A percentile compares a stretch with the other conserved stretches of the same genome.
Evolutionary conservation across 805 yeast species (phyloP).

Genomic region (Candida cerambycidarum): DNA sequence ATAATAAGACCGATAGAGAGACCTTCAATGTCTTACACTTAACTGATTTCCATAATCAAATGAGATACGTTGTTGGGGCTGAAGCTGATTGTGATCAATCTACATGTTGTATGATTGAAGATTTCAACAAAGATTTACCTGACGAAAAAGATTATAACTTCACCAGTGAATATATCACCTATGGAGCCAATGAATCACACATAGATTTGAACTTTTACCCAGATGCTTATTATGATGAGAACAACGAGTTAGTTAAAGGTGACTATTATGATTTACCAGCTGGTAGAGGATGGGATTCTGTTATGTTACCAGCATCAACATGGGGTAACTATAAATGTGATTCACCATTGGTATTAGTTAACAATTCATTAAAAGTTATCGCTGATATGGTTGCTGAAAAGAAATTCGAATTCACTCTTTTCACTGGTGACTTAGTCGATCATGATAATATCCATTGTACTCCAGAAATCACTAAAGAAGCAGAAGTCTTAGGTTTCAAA

Average conservation of each 20-base stretch:
- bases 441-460: slow-evolving; percentile 56
- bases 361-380: slow-evolving; percentile 47
- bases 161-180: slow-evolving; percentile 25
- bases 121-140: slow-evolving; percentile 33
- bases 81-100: slow-evolving; percentile 55
- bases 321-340: slow-evolving; percentile 68
- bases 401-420: slow-evolving; percentile 58
- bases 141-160: slow-evolving; percentile 24
- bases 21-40: slow-evolving; percentile 63
- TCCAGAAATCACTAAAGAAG: slow-evolving; percentile 64
- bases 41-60: slow-evolving; percentile 64
- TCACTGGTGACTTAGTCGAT: slow-evolving; percentile 75
- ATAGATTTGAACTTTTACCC: slow-evolving; percentile 18
- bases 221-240: slow-evolving; percentile 27
- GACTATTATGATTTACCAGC: slow-evolving; percentile 31
- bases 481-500: slow-evolving; percentile 68
- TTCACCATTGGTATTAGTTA: slow-evolving; percentile 62
- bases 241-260: slow-evolving; percentile 28
- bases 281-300: slow-evolving; percentile 19
- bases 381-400: slow-evolving; percentile 19
- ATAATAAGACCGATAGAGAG: slow-evolving; percentile 20
- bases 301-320: slow-evolving; percentile 50
- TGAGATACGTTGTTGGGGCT: slow-evolving; percentile 52
- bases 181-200: slow-evolving; percentile 12
- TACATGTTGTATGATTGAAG: slow-evolving; percentile 63